phyloP scores from a whole-genome alignment of 2,329 filamentous ascomycete genomes.

The Colletotrichum sidae region DNA sequence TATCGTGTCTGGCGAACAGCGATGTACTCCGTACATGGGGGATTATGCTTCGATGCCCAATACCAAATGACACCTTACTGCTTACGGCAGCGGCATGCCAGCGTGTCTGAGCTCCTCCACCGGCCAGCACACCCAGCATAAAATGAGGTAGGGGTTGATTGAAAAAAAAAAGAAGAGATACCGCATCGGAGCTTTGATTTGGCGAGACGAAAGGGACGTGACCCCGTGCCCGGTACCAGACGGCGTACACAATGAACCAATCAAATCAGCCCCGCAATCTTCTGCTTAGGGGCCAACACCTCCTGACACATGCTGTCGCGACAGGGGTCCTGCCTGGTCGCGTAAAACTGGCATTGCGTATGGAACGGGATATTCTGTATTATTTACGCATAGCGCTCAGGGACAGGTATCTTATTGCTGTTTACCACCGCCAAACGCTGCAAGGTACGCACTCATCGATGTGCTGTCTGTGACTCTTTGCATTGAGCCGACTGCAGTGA shows the following conservation, averaged over 20 bases:
- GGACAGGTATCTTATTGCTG: slow-evolving; percentile 24
- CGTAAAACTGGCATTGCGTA: slow-evolving; percentile 30
- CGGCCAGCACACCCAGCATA: background rate
- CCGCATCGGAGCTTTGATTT: slow-evolving; percentile 24
- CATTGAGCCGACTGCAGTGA: background rate
- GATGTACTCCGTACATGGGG: too few relatives aligned
- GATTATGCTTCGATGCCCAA: too few relatives aligned
- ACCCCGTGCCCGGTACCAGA: slow-evolving; percentile 2
- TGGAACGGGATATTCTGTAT: slow-evolving; percentile 23
- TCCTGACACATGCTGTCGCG: slow-evolving; percentile 49
- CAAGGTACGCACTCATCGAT: slow-evolving; percentile 3
- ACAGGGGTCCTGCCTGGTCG: slow-evolving; percentile 44
- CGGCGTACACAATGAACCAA: slow-evolving; percentile 22
- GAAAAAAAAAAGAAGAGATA: too few relatives aligned
- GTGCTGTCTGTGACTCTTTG: slow-evolving; percentile 5
- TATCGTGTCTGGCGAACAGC: too few relatives aligned
- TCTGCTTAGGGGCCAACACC: slow-evolving; percentile 38
- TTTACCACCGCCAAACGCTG: slow-evolving; percentile 19
- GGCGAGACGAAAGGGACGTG: slow-evolving; percentile 14
- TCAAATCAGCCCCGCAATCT: slow-evolving; percentile 31
- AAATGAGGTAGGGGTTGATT: background rate
- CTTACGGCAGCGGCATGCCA: background rate
- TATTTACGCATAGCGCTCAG: slow-evolving; percentile 18
- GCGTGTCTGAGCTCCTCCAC: slow-evolving; percentile 30
- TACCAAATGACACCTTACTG: too few relatives aligned